phyloP scores from a whole-genome alignment of 2,329 filamentous ascomycete genomes.

The Hypoxylon sp. region DNA sequence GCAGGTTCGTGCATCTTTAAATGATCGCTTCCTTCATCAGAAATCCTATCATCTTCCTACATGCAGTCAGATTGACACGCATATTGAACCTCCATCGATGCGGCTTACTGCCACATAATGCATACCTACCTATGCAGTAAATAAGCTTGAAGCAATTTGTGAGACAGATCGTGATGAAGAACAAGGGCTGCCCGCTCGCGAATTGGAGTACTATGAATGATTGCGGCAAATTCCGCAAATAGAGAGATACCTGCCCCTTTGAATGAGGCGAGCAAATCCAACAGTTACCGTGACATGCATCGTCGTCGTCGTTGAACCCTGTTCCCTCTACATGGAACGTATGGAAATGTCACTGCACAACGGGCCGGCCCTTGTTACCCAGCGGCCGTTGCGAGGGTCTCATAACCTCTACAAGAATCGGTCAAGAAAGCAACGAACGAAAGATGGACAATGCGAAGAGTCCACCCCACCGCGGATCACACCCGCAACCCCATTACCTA shows the following conservation, averaged over 20 bases:
- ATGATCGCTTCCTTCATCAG: slow-evolving; percentile 30
- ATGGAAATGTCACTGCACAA: slow-evolving; percentile 38
- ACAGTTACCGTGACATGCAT: slow-evolving; percentile 24
- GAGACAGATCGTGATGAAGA: slow-evolving; percentile 36
- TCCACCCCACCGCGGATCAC: slow-evolving; percentile 40
- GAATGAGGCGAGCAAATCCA: slow-evolving; percentile 18
- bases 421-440: slow-evolving; percentile 37
- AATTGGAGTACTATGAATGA: slow-evolving; percentile 7
- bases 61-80: slow-evolving; percentile 37
- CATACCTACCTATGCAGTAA: not conserved
- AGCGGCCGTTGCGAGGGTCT: slow-evolving; percentile 18
- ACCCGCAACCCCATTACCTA: slow-evolving; percentile 36
- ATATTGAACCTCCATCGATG: slow-evolving; percentile 28
- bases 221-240: slow-evolving; percentile 38
- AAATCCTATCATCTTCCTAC: slow-evolving; percentile 32
- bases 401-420: slow-evolving; percentile 35
- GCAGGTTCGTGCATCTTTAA: slow-evolving; percentile 33
- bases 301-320: slow-evolving; percentile 17
- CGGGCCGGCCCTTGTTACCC: slow-evolving; percentile 40
- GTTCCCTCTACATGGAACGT: slow-evolving; percentile 20
- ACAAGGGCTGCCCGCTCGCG: slow-evolving; percentile 23
- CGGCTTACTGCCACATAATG: slow-evolving; percentile 18
- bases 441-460: slow-evolving; percentile 21
- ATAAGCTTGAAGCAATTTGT: slow-evolving; percentile 16
- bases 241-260: slow-evolving; percentile 18